Base-by-base conservation (phyloP, 495 filamentous ascomycete genomes). In the Daldinia decipiens region DNA sequence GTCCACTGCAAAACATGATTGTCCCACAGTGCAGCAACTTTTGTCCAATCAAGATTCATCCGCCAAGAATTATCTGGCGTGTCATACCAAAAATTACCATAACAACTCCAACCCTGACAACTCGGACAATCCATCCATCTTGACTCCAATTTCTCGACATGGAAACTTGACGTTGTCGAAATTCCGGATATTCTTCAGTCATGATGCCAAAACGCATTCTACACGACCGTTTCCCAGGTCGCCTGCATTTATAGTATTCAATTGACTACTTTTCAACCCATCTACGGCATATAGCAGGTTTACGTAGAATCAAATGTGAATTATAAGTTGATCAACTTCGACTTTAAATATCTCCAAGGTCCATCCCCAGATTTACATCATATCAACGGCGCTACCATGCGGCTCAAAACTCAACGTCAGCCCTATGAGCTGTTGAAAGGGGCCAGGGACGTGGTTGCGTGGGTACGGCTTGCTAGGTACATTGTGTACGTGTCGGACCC, bases 331-430 rank as follows among this genome's bases (percentile, higher is more conserved):
- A 29, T 39, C 73, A 29, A 68, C 75, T 77, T 77, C 75, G 75
- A 76, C 59, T 19, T 55, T 38, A 50, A 68, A 70, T 64, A 72
- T 74, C 17, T 70, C 50, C 17, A 56, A 76, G 54, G 45, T 17
- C 73, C 59, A 59, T 65, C 65, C 73, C 74, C 74, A 66, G 58
- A 71, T 74, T 76, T 67, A 65, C 73, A 77, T 68, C 75, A 74
- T 74, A 66, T 76, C 74, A 64, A 74, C 73, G 75, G 71, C 75
- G 75, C 75, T 77, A 75, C 62, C 67, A 77, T 77, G 75, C 75
- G 75, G 75, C 75, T 77, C 73, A 74, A 77, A 70, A 74, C 72
- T 70, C 64, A 75, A 74, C 72, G 62, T 77, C 75, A 77, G 75
- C 75, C 75, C 75, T 77, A 76, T 50, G 70, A 73, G 65, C 70